Evolutionary conservation across 164 flowering plant species (phyloP).

Genomic region (Umbilicus rupestris): DNA sequence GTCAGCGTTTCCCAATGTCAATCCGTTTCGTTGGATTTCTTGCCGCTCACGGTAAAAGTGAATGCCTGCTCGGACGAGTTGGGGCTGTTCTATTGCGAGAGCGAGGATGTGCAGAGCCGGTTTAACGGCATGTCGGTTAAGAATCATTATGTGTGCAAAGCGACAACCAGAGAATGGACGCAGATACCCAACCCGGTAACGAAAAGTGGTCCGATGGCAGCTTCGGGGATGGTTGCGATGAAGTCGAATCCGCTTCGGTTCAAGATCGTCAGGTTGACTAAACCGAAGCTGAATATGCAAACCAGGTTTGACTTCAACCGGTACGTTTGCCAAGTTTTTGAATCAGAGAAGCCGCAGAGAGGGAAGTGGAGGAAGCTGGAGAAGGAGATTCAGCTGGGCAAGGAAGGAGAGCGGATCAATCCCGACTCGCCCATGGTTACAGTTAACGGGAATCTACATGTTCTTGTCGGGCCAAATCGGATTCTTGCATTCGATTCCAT

Average conservation of each 20-base stretch:
- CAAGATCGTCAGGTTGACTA: neutral
- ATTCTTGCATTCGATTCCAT: neutral
- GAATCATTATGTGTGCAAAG: neutral
- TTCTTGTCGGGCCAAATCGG: neutral
- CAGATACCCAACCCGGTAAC: neutral
- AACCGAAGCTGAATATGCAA: too few relatives aligned
- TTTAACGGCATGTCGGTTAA: neutral
- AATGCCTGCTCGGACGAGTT: neutral
- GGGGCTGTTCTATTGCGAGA: neutral
- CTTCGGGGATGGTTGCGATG: neutral
- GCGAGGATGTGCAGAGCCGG: neutral
- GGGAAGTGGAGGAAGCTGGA: neutral
- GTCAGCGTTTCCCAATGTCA: neutral
- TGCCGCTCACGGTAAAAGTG: neutral
- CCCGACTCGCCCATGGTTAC: neutral
- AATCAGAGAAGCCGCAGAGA: neutral
- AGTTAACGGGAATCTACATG: neutral
- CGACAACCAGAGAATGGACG: neutral
- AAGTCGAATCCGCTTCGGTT: neutral
- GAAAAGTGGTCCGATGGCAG: neutral
- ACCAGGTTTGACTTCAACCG: neutral
- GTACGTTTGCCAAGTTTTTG: neutral
- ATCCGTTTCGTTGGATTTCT: neutral
- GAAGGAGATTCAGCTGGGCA: neutral
- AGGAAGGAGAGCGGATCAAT: neutral